phyloP scores from a whole-genome alignment of 805 yeast genomes.

The Candida koratica region DNA sequence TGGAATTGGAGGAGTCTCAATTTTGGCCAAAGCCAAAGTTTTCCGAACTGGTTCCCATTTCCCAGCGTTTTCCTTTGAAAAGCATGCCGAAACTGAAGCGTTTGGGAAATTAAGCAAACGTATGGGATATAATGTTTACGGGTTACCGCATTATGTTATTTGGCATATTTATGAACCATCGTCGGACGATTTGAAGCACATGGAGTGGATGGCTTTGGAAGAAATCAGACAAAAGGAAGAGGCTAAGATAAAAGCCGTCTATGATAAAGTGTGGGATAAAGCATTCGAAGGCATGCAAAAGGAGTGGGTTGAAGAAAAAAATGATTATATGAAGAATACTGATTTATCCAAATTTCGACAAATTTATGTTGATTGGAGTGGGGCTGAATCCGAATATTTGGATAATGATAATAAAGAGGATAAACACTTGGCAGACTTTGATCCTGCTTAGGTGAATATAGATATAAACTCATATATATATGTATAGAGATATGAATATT shows the following conservation, averaged over 20 bases:
- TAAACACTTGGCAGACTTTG: conserved; percentile 41
- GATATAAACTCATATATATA: neutral
- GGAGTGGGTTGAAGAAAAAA: conserved; percentile 70
- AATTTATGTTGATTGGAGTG: conserved; percentile 67
- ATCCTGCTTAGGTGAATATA: conserved; percentile 22
- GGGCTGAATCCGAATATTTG: conserved; percentile 45
- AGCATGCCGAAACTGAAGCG: conserved; percentile 97
- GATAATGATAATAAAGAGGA: conserved; percentile 19
- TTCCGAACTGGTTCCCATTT: conserved; percentile 87
- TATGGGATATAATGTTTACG: conserved; percentile 84
- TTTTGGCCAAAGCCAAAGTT: conserved; percentile 79
- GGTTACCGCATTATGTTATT: conserved; percentile 89
- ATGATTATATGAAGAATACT: conserved; percentile 69
- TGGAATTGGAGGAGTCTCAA: conserved; percentile 97
- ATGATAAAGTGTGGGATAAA: conserved; percentile 66
- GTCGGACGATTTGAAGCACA: conserved; percentile 75
- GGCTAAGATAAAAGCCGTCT: conserved; percentile 58
- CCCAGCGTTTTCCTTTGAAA: conserved; percentile 94
- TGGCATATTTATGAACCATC: conserved; percentile 98
- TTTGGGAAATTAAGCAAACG: conserved; percentile 85
- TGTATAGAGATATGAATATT: neutral
- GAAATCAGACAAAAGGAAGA: conserved; percentile 63
- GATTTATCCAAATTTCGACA: conserved; percentile 51
- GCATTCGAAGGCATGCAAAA: conserved; percentile 75
- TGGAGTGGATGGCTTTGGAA: conserved; percentile 87